Evolutionary conservation across 2,329 filamentous ascomycete species (phyloP), one percentile per base, ranked within the genome.

Genomic region (Cryphonectria radicalis): DNA sequence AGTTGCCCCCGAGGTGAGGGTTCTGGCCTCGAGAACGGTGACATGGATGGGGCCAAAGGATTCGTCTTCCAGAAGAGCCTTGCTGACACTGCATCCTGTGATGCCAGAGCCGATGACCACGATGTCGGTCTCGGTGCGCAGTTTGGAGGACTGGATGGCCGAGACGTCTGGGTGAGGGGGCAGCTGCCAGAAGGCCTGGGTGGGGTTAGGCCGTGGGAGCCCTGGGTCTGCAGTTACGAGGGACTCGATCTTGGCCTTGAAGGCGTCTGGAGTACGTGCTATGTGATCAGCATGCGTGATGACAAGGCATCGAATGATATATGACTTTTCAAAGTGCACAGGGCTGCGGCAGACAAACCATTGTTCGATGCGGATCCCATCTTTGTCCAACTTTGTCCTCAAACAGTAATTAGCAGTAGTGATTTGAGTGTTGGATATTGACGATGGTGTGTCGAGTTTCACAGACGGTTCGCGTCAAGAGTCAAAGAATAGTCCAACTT

Each of bases 21-120:
- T 65, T 11, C 63, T 35, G 8, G 63, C 63, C 19, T 65, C 63
- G 43, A 65, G 28, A 4, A 65, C 43, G 79, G 76, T 4, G 7
- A 65, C 63, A 19, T 53, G 63, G 22, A 65, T 6, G 42, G 43
- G 28, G 5, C 63, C 63, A 32, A 65, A 50, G 17, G 43, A 50
- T 17, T 53, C 63, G 28, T 65, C 63, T 35, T 65, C 63, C 2
- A 65, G 63, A 8, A 65, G 63, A 13, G 63, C 63, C 25, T 50
- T 65, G 42, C 82, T 82, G 22, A 83, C 77, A 28, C 80, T 80
- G 3, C 81, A 82, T 13, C 82, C 85, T 1, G 86, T 84, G 71
- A 89, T 88, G 1, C 87, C 88, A 50, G 86, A 88, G 32, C 87
- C 86, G 73, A 89, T 84, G 57, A 89, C 82, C 25, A 86, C 82